Evolutionary conservation across 2,329 filamentous ascomycete species (phyloP).

Genomic region (Orbilia oligospora): DNA sequence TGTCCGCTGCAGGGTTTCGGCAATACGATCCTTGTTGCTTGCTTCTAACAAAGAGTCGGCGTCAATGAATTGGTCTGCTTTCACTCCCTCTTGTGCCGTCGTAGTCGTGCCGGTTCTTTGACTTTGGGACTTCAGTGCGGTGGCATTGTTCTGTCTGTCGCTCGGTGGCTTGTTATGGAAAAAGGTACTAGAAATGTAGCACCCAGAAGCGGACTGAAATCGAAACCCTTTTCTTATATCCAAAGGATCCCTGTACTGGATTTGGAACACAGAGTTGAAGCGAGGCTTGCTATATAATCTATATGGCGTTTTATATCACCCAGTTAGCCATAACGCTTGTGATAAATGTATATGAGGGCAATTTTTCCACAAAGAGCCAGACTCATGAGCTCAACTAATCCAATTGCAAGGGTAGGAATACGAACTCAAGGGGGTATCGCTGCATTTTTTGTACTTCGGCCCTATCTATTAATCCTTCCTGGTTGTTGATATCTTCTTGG

Average conservation of each 20-base stretch:
- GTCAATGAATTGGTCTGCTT: neutral
- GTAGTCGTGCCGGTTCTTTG: neutral
- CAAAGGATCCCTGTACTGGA: neutral
- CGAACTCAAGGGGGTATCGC: neutral
- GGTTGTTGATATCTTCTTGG: neutral
- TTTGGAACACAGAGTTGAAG: slow-evolving; percentile 5
- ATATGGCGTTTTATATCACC: too few relatives aligned
- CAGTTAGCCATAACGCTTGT: too few relatives aligned
- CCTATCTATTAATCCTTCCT: neutral
- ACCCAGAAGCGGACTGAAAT: neutral
- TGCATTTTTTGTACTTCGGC: neutral
- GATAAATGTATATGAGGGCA: too few relatives aligned
- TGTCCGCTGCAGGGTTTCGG: neutral
- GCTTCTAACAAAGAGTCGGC: neutral
- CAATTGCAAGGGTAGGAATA: neutral
- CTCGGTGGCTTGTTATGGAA: neutral
- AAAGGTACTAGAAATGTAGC: slow-evolving; percentile 5
- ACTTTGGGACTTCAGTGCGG: neutral
- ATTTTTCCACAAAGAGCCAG: too few relatives aligned
- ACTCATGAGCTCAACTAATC: neutral
- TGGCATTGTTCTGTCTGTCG: neutral
- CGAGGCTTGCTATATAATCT: neutral
- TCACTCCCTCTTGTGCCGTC: neutral
- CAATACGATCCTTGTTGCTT: neutral
- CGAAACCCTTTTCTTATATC: slow-evolving; percentile 9